These are phyloP conservation scores for Nicotiana otophora DNA, from an alignment of 257 asterid species.

Conservation along the genomic window DNA sequence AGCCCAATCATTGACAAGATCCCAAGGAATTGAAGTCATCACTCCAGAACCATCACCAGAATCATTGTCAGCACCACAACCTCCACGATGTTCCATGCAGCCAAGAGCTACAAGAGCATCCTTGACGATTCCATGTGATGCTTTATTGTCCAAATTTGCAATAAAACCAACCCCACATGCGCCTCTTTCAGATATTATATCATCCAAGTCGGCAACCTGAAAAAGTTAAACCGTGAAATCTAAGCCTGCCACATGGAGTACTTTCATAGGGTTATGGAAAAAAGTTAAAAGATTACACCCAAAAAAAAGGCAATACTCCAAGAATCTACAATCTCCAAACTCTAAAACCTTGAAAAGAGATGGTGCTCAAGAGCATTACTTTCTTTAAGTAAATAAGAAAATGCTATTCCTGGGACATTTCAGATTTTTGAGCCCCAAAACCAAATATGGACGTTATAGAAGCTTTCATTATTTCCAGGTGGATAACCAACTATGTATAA, in stretches of 20 bases:
- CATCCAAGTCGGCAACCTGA: conserved; percentile 86
- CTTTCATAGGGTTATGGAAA: background rate
- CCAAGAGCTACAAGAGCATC: conserved; percentile 98
- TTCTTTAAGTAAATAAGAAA: background rate
- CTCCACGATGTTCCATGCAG: conserved; percentile 99
- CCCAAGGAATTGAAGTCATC: conserved; percentile 99
- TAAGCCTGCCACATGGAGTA: background rate
- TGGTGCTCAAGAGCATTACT: background rate
- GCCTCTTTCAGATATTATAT: conserved; percentile 83
- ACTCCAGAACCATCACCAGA: conserved; percentile 99
- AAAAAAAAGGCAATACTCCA: background rate
- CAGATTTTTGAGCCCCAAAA: background rate
- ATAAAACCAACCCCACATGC: conserved; percentile 99
- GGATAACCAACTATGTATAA: background rate
- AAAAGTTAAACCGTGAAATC: conserved; percentile 11
- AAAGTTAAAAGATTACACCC: background rate
- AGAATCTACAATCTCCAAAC: conserved; percentile 7
- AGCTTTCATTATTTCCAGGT: background rate
- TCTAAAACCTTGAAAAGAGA: background rate
- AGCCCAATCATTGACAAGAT: conserved; percentile 83
- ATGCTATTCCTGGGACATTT: background rate
- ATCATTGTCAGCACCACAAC: conserved; percentile 99
- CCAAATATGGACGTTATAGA: background rate
- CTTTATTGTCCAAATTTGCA: conserved; percentile 82
- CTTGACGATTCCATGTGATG: conserved; percentile 66